Evolutionary conservation across 2,329 filamentous ascomycete genomes (phyloP).

Genomic region (Arthroderma sp.): DNA sequence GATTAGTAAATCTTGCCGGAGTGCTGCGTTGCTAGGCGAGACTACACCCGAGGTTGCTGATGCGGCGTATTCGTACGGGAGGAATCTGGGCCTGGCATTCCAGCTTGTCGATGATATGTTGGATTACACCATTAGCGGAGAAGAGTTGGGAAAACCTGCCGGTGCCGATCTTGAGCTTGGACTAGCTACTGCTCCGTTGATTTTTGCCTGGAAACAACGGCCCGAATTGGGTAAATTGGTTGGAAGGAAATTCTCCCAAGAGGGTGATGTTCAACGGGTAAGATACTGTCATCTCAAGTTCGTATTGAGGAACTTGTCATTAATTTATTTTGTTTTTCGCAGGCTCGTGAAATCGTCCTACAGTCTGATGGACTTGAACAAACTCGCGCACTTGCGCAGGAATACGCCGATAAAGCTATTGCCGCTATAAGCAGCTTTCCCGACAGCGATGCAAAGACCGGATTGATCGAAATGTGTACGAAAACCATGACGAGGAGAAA

Average conservation of each 20-base stretch:
- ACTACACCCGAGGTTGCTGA: constrained; percentile 68
- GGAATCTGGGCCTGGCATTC: constrained; percentile 87
- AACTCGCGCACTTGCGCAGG: constrained; percentile 76
- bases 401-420: constrained; percentile 80
- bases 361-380: constrained; percentile 80
- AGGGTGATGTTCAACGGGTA: constrained; percentile 77
- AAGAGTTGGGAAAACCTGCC: constrained; percentile 84
- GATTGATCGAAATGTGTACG: constrained; percentile 81
- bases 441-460: constrained; percentile 86
- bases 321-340: neutral
- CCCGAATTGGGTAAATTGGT: constrained; percentile 75
- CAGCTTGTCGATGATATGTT: constrained; percentile 97
- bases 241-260: constrained; percentile 71
- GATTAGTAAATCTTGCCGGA: constrained; percentile 91
- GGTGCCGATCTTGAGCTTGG: constrained; percentile 89
- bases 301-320: neutral
- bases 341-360: constrained; percentile 79
- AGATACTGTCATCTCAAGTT: constrained; percentile 22
- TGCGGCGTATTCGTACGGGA: constrained; percentile 80
- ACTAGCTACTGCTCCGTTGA: constrained; percentile 78
- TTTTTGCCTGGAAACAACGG: constrained; percentile 91
- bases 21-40: constrained; percentile 72
- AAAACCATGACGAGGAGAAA: constrained; percentile 85
- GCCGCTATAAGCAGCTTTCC: constrained; percentile 74
- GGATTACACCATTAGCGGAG: constrained; percentile 78